Evolutionary conservation across 148 eudicot genomes (phyloP).

Genomic region (Nepenthes gracilis): DNA sequence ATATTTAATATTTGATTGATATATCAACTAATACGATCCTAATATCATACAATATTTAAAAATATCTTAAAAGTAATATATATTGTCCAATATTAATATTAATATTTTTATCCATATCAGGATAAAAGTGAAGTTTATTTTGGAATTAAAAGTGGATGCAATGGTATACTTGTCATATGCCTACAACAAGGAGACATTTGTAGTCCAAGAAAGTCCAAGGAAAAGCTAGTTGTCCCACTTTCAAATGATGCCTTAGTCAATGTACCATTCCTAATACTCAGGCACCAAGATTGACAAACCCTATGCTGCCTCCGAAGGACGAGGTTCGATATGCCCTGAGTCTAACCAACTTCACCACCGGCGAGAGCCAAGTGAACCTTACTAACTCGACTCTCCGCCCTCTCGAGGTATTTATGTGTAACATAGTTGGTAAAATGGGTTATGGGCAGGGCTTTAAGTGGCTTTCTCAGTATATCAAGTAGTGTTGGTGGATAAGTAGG

Average conservation of each 20-base stretch:
- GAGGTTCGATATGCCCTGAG: constrained; percentile 60
- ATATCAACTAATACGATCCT: no score
- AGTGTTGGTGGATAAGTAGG: constrained; percentile 5
- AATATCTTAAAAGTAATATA: no score
- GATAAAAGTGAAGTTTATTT: no score
- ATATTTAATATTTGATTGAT: no score
- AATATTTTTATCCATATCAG: no score
- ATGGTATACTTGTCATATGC: constrained; percentile 78
- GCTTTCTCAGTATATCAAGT: constrained; percentile 78
- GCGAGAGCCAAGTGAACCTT: constrained; percentile 68
- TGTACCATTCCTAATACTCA: constrained; percentile 57
- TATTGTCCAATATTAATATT: no score
- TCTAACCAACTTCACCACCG: constrained; percentile 53
- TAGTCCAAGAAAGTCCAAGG: constrained; percentile 42
- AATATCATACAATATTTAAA: no score
- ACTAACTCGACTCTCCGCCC: constrained; percentile 59
- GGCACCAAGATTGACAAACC: constrained; percentile 84
- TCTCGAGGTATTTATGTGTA: constrained; percentile 79
- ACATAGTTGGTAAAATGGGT: constrained; percentile 80
- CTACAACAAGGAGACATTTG: constrained; percentile 70
- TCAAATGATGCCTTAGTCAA: constrained; percentile 62
- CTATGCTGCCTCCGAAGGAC: constrained; percentile 78
- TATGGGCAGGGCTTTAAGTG: constrained; percentile 86
- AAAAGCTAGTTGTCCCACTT: constrained; percentile 70
- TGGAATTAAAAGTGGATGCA: constrained; percentile 52